Conservation (phyloP, 345 rosid genomes). For the Lagerstroemia speciosa region DNA sequence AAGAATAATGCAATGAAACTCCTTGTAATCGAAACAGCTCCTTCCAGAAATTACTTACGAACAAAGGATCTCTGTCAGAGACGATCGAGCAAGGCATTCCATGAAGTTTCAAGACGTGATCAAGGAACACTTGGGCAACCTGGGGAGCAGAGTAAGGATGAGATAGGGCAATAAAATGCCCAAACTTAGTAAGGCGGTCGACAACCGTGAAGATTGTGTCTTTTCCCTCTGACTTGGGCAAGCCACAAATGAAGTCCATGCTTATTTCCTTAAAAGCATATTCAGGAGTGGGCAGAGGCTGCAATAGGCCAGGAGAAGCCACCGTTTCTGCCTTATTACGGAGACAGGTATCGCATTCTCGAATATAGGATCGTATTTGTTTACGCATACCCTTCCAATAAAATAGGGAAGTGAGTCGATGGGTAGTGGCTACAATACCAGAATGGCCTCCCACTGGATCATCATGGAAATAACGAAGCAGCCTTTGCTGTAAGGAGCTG, state of each 20-base stretch:
- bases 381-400: neutral
- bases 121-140: neutral
- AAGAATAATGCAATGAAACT: neutral
- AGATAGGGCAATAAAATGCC: neutral
- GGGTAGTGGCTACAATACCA: neutral
- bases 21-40: neutral
- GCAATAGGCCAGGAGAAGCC: too few species aligned
- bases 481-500: too few species aligned
- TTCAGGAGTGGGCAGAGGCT: too few species aligned
- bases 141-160: neutral
- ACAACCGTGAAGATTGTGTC: neutral
- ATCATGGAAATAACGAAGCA: neutral
- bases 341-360: neutral
- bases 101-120: neutral
- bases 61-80: neutral
- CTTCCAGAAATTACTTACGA: neutral
- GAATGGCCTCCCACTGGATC: neutral
- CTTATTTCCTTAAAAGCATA: neutral
- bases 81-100: neutral
- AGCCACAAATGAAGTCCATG: neutral
- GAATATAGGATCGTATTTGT: neutral
- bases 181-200: neutral
- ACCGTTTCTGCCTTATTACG: neutral
- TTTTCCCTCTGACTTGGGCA: neutral
- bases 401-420: neutral